Percentiles rank a stretch among this genome's conserved stretches.
Evolutionary conservation across 495 filamentous ascomycete genomes (phyloP).

Genomic region (Daldinia grandis): DNA sequence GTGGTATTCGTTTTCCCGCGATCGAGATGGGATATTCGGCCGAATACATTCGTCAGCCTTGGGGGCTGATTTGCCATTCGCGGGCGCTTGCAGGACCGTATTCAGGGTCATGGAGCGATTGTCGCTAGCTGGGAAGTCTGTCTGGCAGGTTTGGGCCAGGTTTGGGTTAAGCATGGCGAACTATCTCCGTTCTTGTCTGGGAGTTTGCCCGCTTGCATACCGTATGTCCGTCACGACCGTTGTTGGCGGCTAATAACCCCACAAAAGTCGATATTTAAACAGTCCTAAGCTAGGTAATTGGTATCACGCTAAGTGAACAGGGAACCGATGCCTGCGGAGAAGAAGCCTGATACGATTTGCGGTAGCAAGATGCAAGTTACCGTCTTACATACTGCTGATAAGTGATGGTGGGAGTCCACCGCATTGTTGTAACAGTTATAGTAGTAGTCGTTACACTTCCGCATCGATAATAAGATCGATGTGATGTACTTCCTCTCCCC

Average conservation of each 20-base stretch:
- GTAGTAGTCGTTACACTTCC: constrained; percentile 11
- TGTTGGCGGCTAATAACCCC: constrained; percentile 39
- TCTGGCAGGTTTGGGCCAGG: not conserved
- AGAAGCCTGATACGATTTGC: constrained; percentile 33
- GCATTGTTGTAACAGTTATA: constrained; percentile 12
- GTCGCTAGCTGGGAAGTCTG: constrained; percentile 8
- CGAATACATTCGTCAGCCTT: constrained; percentile 29
- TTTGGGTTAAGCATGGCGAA: constrained; percentile 19
- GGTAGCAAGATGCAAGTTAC: constrained; percentile 28
- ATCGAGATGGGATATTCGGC: constrained; percentile 25
- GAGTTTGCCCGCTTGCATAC: constrained; percentile 19
- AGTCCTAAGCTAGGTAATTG: constrained; percentile 13
- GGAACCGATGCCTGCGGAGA: constrained; percentile 38
- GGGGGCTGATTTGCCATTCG: constrained; percentile 11
- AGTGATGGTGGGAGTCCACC: not conserved
- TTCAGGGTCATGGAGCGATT: constrained; percentile 22
- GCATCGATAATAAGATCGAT: not conserved
- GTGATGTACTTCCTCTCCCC: not conserved
- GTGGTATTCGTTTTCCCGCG: not conserved
- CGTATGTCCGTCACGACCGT: constrained; percentile 26
- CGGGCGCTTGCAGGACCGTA: constrained; percentile 25
- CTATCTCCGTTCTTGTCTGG: constrained; percentile 25
- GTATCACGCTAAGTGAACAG: constrained; percentile 23
- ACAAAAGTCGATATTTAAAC: constrained; percentile 33
- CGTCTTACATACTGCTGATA: constrained; percentile 20